Evolutionary conservation across 176 grass and related monocot species (phyloP), one percentile per base, ranked within the genome.

Genomic region (Luzula sylvatica): DNA sequence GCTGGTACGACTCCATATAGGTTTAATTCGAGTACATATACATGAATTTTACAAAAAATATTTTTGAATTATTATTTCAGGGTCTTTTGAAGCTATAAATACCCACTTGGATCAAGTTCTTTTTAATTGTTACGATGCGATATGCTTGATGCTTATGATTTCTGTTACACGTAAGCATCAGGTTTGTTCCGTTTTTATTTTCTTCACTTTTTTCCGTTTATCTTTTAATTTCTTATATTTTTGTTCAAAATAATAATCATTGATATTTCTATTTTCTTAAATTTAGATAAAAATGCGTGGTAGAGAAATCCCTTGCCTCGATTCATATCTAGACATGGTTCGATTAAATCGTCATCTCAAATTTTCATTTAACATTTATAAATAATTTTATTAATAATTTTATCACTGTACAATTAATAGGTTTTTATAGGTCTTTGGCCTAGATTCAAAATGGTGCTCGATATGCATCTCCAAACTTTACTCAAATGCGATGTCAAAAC

Each of bases 81-180:
- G 82, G 52, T 79, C 87, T 69, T 87, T 87, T 87, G 16, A 58
- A 35, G 78, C 87, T 66, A 83, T 94, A 63, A 48, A 80, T 73
- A 56, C 79, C 58, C 78, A 87, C 78, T 68, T 87, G 78, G 75
- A 80, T 72, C 43, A 52, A 26, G 53, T 65, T 69, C 71, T 94
- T 67, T 55, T 57, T 79, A 80, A 76, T 67, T 87, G 65, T 68
- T 74, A 68, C 58, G 82, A 94, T 73, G 82, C 75, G 15, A 61
- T 94, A 70, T 71, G 87, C 62, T 55, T 94, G 30, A 94, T 87
- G 82, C 82, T 94, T 30, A 82, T 94, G 78, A 94, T 94, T 58
- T 86, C 82, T 63, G 83, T 94, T 68, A 87, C 60, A 53, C 72
- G 79, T 26, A 81, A 94, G 53, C 72, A 94, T 48, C 82, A 87